These are phyloP conservation scores for Ogataea parapolymorpha DNA, from an alignment of 805 yeast genomes.

Conservation along the genomic window DNA sequence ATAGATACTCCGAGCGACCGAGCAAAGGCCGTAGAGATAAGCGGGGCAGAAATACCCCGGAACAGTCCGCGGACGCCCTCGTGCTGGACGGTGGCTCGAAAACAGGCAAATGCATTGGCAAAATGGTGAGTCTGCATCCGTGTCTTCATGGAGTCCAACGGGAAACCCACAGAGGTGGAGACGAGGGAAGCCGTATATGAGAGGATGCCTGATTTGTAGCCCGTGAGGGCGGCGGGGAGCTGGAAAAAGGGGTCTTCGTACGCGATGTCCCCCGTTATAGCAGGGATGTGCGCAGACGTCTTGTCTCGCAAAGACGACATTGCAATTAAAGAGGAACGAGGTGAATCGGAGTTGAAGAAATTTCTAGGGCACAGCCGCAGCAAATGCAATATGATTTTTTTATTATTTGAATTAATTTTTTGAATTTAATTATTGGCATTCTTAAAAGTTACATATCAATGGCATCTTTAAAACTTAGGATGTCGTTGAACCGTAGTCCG, in stretches of 20 bases:
- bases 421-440: background rate
- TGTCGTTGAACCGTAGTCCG: slow-evolving; percentile 62
- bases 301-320: slow-evolving; percentile 3
- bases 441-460: slow-evolving; percentile 32
- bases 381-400: no score
- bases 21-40: slow-evolving; percentile 61
- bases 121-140: slow-evolving; percentile 78
- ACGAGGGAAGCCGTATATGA: slow-evolving; percentile 63
- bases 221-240: slow-evolving; percentile 46
- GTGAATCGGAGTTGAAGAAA: background rate
- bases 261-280: slow-evolving; percentile 55
- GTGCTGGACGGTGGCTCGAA: slow-evolving; percentile 45
- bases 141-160: slow-evolving; percentile 83
- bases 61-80: slow-evolving; percentile 74
- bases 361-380: slow-evolving; percentile 8
- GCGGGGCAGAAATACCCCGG: slow-evolving; percentile 74
- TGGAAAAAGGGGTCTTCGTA: slow-evolving; percentile 42
- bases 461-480: slow-evolving; percentile 63
- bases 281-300: slow-evolving; percentile 38
- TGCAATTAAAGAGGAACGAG: background rate
- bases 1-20: slow-evolving; percentile 64
- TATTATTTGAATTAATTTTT: background rate
- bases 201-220: slow-evolving; percentile 54
- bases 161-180: slow-evolving; percentile 74
- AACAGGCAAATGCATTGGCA: slow-evolving; percentile 54